Conservation (phyloP, 768 basidiomycete species). For the Hemileccinum rubropunctum region DNA sequence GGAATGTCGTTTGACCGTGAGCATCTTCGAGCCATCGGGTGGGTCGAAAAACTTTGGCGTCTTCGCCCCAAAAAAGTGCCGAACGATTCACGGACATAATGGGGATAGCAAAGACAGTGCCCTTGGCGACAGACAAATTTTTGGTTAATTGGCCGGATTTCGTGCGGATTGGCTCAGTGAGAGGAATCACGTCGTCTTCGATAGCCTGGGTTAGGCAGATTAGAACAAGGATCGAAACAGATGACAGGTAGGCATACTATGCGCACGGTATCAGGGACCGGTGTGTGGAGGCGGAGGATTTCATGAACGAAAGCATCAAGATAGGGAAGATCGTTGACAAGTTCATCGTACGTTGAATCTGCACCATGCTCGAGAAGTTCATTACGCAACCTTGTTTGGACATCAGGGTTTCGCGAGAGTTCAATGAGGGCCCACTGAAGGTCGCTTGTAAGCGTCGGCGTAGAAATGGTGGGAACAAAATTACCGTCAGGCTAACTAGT, state of each 20-base stretch:
- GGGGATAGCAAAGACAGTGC: slow-evolving; percentile 41
- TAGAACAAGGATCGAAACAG: neutral
- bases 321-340: slow-evolving; percentile 49
- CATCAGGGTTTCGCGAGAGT: slow-evolving; percentile 42
- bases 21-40: slow-evolving; percentile 56
- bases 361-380: slow-evolving; percentile 43
- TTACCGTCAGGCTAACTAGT: slow-evolving; percentile 22
- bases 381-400: slow-evolving; percentile 47
- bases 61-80: slow-evolving; percentile 56
- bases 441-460: neutral
- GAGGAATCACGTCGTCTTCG: slow-evolving; percentile 58
- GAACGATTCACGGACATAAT: slow-evolving; percentile 49
- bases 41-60: slow-evolving; percentile 56
- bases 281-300: slow-evolving; percentile 43
- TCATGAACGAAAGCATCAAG: slow-evolving; percentile 53
- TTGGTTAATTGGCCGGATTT: slow-evolving; percentile 38
- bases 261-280: slow-evolving; percentile 25
- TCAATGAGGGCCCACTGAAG: slow-evolving; percentile 58
- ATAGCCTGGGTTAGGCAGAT: slow-evolving; percentile 33
- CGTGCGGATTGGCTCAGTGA: slow-evolving; percentile 47
- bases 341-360: slow-evolving; percentile 56
- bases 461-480: neutral
- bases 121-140: slow-evolving; percentile 44
- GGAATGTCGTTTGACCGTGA: slow-evolving; percentile 21
- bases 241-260: slow-evolving; percentile 3